Base-by-base conservation (phyloP, 208 protist genomes). In the Crithidia mellificae region DNA sequence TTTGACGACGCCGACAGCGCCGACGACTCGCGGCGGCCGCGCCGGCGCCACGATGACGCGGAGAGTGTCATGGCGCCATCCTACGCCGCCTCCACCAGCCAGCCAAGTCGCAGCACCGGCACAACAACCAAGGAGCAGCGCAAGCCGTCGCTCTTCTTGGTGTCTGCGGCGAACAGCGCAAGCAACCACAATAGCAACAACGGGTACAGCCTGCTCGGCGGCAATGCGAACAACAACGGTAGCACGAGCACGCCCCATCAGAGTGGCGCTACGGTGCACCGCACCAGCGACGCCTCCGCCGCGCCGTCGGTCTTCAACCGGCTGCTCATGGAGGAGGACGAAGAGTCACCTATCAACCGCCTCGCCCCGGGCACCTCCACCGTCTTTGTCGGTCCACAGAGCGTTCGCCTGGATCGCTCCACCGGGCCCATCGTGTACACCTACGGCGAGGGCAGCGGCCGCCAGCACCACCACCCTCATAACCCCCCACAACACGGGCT, bases 131-230 rank as follows among this genome's bases (percentile, higher is more conserved):
- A 46, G 5, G 30, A 53, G 20, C 59, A 32, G 32, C 59, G 59
- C 11, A 65, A 65, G 34, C 46, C 59, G 1, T 65, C 59, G 22
- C 59, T 65, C 7, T 55, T 65, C 30, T 2, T 34, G 32, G n/a
- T 65, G n/a, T 32, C 59, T 3, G 9, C 59, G 9, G 32, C 32
- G 2, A 20, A 17, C 29, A 53, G 57, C 19, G 6, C 8, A 15
- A 0, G 24, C 6, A 2, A 5, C 20, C 39, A 29, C 36, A 8
- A 1, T 17, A 14, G 44, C 22, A 22, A 24, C 56, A 15, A 20
- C 25, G 36, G 6, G n/a, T n/a, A 32, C 39, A 36, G 22, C 27
- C 17, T 32, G 7, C 41, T 41, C 25, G 41, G n/a, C 24, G 27
- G 14, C 27, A 38, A 27, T 25, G 36, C 17, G 4, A 12, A 24